These are phyloP conservation scores for Crithidia acanthocephali DNA, from an alignment of 208 protist genomes.

Conservation along the genomic window DNA sequence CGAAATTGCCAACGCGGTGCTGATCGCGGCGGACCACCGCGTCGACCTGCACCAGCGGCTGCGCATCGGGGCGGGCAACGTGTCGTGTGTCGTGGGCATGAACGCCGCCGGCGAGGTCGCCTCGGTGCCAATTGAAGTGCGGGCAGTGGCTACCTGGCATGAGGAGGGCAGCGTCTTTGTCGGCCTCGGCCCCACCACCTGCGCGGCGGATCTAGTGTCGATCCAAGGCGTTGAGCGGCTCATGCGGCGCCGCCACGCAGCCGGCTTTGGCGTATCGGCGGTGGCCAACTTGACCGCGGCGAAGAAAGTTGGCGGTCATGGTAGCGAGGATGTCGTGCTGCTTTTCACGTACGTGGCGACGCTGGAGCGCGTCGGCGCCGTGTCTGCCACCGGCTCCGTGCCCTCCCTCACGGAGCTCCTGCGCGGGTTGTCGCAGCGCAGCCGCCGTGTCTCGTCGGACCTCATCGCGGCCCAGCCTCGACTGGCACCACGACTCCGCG, in stretches of 20 bases:
- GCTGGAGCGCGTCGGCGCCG: constrained; percentile 60
- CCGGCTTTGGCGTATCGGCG: constrained; percentile 74
- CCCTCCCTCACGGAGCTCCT: constrained; percentile 68
- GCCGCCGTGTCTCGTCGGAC: background rate
- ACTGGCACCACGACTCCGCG: constrained; percentile 11
- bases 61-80: constrained; percentile 48
- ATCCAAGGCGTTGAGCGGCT: constrained; percentile 62
- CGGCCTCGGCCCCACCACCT: constrained; percentile 60
- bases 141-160: constrained; percentile 58
- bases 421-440: background rate
- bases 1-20: constrained; percentile 28
- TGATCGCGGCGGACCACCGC: constrained; percentile 21
- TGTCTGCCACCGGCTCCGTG: constrained; percentile 49
- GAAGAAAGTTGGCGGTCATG: constrained; percentile 24
- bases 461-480: constrained; percentile 9
- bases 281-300: constrained; percentile 53
- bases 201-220: constrained; percentile 48
- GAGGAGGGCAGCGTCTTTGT: constrained; percentile 67
- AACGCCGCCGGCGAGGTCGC: constrained; percentile 66
- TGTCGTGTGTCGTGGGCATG: constrained; percentile 70
- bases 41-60: constrained; percentile 33
- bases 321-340: constrained; percentile 47
- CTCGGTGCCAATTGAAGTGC: constrained; percentile 57
- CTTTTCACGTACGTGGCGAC: constrained; percentile 63
- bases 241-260: constrained; percentile 69